Conservation (phyloP, 2,329 filamentous ascomycete genomes). For the Leptodontidium sp. region DNA sequence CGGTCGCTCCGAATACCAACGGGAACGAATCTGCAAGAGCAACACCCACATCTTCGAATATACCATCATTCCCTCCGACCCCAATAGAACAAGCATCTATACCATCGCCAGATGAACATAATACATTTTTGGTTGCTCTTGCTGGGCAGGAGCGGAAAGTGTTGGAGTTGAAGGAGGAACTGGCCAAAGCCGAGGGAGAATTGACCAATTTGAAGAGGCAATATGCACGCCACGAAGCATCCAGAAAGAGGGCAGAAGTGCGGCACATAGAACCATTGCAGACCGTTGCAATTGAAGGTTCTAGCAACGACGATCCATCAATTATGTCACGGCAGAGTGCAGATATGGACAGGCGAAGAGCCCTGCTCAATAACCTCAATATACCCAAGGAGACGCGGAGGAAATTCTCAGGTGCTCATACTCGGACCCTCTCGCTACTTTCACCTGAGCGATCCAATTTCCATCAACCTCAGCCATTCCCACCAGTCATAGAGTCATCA, state of each 20-base stretch:
- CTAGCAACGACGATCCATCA: slow-evolving; percentile 37
- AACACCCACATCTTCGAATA: slow-evolving; percentile 44
- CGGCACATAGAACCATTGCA: slow-evolving; percentile 65
- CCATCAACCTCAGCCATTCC: slow-evolving; percentile 33
- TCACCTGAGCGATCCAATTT: slow-evolving; percentile 60
- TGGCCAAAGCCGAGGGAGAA: slow-evolving; percentile 82
- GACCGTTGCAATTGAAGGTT: slow-evolving; percentile 32
- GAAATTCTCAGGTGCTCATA: slow-evolving; percentile 70
- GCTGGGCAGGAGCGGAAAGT: slow-evolving; percentile 92
- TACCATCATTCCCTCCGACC: slow-evolving; percentile 41
- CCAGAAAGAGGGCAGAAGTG: slow-evolving; percentile 76
- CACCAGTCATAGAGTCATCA: slow-evolving; percentile 48
- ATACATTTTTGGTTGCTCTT: slow-evolving; percentile 80
- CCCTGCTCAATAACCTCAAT: slow-evolving; percentile 62
- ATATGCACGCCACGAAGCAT: slow-evolving; percentile 80
- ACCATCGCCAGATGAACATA: slow-evolving; percentile 43
- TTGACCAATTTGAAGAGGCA: slow-evolving; percentile 81
- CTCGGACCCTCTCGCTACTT: slow-evolving; percentile 77
- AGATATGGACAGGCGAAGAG: slow-evolving; percentile 79
- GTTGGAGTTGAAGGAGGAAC: slow-evolving; percentile 88
- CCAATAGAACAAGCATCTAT: slow-evolving; percentile 36
- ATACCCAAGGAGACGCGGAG: slow-evolving; percentile 57
- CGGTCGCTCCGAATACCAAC: slow-evolving; percentile 41
- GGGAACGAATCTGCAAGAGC: slow-evolving; percentile 40
- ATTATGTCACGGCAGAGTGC: slow-evolving; percentile 47